Evolutionary conservation across 129 eudicot genomes (phyloP).

Genomic region (Arctium lappa): DNA sequence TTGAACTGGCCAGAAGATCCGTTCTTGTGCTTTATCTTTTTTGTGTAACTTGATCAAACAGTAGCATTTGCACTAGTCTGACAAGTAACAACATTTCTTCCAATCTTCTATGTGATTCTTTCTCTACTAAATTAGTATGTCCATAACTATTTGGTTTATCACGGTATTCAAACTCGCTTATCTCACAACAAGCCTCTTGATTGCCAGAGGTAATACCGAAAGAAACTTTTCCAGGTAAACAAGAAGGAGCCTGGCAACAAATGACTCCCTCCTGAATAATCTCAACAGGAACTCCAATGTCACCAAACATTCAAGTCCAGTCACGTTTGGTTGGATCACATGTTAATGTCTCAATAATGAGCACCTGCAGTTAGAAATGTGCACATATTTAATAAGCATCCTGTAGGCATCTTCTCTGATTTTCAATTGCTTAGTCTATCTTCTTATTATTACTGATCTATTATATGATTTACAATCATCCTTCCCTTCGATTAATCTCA

Average conservation of each 20-base stretch:
- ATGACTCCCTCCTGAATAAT: slow-evolving; percentile 86
- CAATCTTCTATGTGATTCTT: too few relatives aligned
- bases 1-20: slow-evolving; percentile 34
- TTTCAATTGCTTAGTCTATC: background rate
- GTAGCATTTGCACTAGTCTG: too few relatives aligned
- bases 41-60: too few relatives aligned
- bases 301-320: slow-evolving; percentile 95
- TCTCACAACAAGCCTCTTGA: slow-evolving; percentile 86
- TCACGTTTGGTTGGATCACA: slow-evolving; percentile 57
- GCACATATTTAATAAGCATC: background rate
- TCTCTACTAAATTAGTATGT: too few relatives aligned
- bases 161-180: slow-evolving; percentile 88
- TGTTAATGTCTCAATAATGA: slow-evolving; percentile 78
- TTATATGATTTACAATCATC: too few relatives aligned
- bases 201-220: slow-evolving; percentile 76
- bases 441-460: too few relatives aligned
- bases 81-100: too few relatives aligned
- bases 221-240: slow-evolving; percentile 67
- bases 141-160: slow-evolving; percentile 16
- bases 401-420: background rate
- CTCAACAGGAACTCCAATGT: slow-evolving; percentile 81
- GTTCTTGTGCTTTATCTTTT: background rate
- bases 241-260: slow-evolving; percentile 74
- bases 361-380: slow-evolving; percentile 51
- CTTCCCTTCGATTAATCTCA: too few relatives aligned